Percentiles rank a stretch among this genome's conserved stretches.
phyloP scores from a whole-genome alignment of 768 basidiomycete genomes.

The Panus rudis region DNA sequence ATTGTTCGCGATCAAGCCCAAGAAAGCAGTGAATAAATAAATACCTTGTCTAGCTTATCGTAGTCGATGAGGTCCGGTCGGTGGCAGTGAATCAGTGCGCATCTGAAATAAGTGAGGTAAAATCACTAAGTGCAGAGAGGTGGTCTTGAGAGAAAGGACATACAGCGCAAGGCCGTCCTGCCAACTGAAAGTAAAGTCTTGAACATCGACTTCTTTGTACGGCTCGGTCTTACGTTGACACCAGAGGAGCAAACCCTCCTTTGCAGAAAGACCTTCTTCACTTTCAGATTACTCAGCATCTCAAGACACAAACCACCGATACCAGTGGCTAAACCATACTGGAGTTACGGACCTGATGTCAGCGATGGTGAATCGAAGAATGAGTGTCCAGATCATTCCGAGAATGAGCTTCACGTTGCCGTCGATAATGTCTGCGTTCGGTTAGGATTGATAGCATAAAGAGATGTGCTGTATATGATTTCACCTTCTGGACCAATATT shows the following conservation, averaged over 20 bases:
- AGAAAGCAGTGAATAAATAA: slow-evolving; percentile 4
- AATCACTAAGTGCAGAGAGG: slow-evolving; percentile 1
- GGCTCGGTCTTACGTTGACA: slow-evolving; percentile 93
- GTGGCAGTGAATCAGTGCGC: slow-evolving; percentile 96
- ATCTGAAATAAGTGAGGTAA: slow-evolving; percentile 42
- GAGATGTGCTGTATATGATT: slow-evolving; percentile 2
- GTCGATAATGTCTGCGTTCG: slow-evolving; percentile 84
- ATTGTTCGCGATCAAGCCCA: slow-evolving; percentile 8
- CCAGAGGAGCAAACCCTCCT: slow-evolving; percentile 96
- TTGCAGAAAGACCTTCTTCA: slow-evolving; percentile 97
- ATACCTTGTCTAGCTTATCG: slow-evolving; percentile 74
- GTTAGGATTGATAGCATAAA: background rate
- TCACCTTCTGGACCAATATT: slow-evolving; percentile 97
- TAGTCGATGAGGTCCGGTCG: slow-evolving; percentile 94
- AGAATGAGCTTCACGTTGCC: slow-evolving; percentile 97
- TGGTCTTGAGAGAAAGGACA: slow-evolving; percentile 26
- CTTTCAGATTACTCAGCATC: slow-evolving; percentile 35
- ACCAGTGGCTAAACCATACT: no score
- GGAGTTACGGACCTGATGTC: slow-evolving; percentile 76
- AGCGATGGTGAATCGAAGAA: slow-evolving; percentile 95
- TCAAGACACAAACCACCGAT: background rate
- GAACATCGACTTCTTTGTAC: slow-evolving; percentile 88
- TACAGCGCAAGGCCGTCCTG: slow-evolving; percentile 93
- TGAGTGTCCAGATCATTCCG: slow-evolving; percentile 99
- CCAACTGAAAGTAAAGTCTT: slow-evolving; percentile 92